Base-by-base conservation (phyloP, 2,329 filamentous ascomycete species). In the Cordyceps cicadae region DNA sequence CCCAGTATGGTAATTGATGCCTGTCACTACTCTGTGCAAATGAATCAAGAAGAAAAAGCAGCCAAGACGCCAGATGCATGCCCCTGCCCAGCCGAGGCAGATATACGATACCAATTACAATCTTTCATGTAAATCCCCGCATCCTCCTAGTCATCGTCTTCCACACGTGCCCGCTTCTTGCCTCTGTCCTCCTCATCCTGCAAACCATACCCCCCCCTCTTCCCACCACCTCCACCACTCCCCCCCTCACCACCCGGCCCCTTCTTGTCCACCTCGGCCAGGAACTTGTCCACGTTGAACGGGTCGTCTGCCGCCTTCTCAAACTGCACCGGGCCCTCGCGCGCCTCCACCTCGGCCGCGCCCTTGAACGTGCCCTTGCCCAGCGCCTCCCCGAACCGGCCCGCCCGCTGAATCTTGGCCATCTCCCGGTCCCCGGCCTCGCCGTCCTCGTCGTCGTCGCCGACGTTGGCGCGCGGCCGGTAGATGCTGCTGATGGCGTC, bases 401-500 rank as follows among this genome's bases (percentile, higher is more conserved):
- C 90, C 5, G 84, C 82, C 75, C 91, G 94, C 67, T 92, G 87
- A 64, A 99, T 95, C 74, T 88, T 89, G 67, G 88, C 89, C 83
- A 97, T 89, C 70, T 92, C 89, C 51, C 83, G 85, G 63, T 92
- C 89, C 0, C 89, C 93, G 0, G 83, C 88, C 43, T 88, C 91
- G 54, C 91, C 90, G 61, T 89, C 88, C 19, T 90, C 88, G 17
- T 91, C 90, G 53, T 87, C 90, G 53, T 87, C 90, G 54, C 87
- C 88, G 68, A 87, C 84, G 61, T 87, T 86, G 26, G 88, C 84
- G 24, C 84, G 84, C 1, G 93, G 91, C 39, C 92, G 84, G 75
- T 99, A 99, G 66, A 99, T 97, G 72, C 87, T 93, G 76, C 85
- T 94, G 68, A 97, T 91, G 9, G 91, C 93, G 70, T 97, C 93